These are phyloP conservation scores for Zalaria obscura DNA, from an alignment of 2,329 filamentous ascomycete species.

Conservation along the genomic window DNA sequence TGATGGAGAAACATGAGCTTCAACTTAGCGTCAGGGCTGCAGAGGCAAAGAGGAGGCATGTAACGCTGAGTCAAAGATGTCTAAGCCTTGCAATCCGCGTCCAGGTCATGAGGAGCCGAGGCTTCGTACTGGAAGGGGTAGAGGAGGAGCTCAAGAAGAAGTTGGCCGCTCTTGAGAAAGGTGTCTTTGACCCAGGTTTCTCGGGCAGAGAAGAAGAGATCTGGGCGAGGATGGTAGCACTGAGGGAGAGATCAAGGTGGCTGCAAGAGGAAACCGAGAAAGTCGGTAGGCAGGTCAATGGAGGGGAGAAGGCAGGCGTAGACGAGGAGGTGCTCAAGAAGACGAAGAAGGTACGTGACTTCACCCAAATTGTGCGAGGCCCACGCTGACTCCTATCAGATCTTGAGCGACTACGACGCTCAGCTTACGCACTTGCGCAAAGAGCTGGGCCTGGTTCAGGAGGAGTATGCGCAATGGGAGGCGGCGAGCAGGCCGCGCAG, in stretches of 20 bases:
- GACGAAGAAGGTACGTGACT: slow-evolving; percentile 53
- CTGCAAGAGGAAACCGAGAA: slow-evolving; percentile 62
- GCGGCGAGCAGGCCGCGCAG: slow-evolving; percentile 8
- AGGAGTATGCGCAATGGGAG: slow-evolving; percentile 45
- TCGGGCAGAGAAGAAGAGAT: slow-evolving; percentile 69
- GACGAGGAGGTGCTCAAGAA: slow-evolving; percentile 57
- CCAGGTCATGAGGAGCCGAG: slow-evolving; percentile 66
- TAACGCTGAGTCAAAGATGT: slow-evolving; percentile 57
- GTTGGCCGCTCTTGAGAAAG: slow-evolving; percentile 52
- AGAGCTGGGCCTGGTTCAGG: slow-evolving; percentile 43
- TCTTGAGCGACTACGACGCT: slow-evolving; percentile 68
- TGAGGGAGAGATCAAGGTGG: slow-evolving; percentile 58
- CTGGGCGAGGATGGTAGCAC: slow-evolving; percentile 65
- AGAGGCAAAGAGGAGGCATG: slow-evolving; percentile 58
- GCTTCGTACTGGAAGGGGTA: slow-evolving; percentile 64
- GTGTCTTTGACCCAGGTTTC: slow-evolving; percentile 60
- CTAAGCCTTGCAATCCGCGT: slow-evolving; percentile 64
- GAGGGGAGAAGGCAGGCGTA: slow-evolving; percentile 34
- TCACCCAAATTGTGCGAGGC: neutral
- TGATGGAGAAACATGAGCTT: slow-evolving; percentile 64
- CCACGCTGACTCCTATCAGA: slow-evolving; percentile 31
- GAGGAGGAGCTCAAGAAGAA: slow-evolving; percentile 68
- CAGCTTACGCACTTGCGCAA: slow-evolving; percentile 63
- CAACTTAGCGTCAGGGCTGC: slow-evolving; percentile 60
- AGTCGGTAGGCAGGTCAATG: slow-evolving; percentile 35